A percentile compares a stretch with the other conserved stretches of the same genome.
These are phyloP conservation scores for Cyathus striatus DNA, from an alignment of 768 basidiomycete genomes.

Conservation along the genomic window DNA sequence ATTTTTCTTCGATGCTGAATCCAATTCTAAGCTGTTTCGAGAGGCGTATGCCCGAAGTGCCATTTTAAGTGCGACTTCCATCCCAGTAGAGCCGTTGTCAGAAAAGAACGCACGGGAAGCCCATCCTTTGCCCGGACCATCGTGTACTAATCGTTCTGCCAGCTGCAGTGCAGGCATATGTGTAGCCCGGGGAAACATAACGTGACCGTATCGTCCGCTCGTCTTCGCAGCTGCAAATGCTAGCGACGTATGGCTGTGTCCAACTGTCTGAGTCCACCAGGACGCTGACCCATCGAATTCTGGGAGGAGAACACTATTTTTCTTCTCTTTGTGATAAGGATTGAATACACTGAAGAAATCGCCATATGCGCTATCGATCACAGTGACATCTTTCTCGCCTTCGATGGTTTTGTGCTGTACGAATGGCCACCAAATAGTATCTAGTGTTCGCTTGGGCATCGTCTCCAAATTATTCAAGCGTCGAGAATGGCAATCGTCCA, in stretches of 20 bases:
- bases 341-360: constrained; percentile 81
- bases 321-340: constrained; percentile 10
- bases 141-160: constrained; percentile 68
- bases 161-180: constrained; percentile 83
- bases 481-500: constrained; percentile 59
- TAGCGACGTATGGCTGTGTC: constrained; percentile 73
- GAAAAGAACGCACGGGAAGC: constrained; percentile 88
- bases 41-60: constrained; percentile 67
- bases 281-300: constrained; percentile 92
- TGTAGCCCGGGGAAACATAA: constrained; percentile 89
- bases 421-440: constrained; percentile 95
- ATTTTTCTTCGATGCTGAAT: constrained; percentile 33
- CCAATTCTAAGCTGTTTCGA: constrained; percentile 27
- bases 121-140: constrained; percentile 87
- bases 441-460: constrained; percentile 73
- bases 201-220: constrained; percentile 93
- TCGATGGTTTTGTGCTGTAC: constrained; percentile 81
- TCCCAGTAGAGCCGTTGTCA: constrained; percentile 93
- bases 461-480: constrained; percentile 71
- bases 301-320: constrained; percentile 31
- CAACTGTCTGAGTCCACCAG: constrained; percentile 97
- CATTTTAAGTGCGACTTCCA: constrained; percentile 99
- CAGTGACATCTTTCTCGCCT: constrained; percentile 68
- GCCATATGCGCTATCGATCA: constrained; percentile 85
- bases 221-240: constrained; percentile 86